phyloP scores from a whole-genome alignment of 352 stramenopile species.

The Aphanomyces cochlioides region DNA sequence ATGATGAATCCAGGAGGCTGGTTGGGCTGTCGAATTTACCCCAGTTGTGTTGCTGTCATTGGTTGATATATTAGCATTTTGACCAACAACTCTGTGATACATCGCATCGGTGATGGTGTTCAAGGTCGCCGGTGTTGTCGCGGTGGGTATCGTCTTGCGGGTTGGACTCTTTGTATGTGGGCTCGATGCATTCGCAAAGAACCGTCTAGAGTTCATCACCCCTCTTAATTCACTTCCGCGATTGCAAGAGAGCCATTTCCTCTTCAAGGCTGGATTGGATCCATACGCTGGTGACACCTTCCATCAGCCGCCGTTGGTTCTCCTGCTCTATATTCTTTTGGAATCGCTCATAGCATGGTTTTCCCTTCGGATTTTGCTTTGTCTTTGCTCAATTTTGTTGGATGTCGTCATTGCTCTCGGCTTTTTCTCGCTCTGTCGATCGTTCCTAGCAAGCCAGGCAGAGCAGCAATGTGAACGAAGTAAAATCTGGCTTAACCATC shows the following conservation, averaged over 20 bases:
- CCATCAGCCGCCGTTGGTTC: conserved; percentile 76
- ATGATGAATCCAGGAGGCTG: too few relatives aligned
- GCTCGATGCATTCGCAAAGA: not conserved
- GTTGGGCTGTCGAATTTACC: too few relatives aligned
- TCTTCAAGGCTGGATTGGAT: conserved; percentile 44
- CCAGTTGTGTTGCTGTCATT: too few relatives aligned
- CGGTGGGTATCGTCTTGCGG: conserved; percentile 8
- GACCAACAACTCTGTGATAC: too few relatives aligned
- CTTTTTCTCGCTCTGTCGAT: conserved; percentile 54
- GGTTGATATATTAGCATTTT: too few relatives aligned
- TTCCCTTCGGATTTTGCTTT: conserved; percentile 38
- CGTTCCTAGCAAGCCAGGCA: conserved; percentile 51
- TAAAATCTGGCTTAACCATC: conserved; percentile 66
- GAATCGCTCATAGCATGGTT: not conserved
- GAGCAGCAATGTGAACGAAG: conserved; percentile 37
- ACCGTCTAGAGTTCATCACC: conserved; percentile 62
- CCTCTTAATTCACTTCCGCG: conserved; percentile 57
- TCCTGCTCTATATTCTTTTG: conserved; percentile 52
- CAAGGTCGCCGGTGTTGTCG: conserved; percentile 10
- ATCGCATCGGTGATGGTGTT: not conserved
- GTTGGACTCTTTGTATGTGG: conserved; percentile 16
- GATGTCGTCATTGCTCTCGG: conserved; percentile 57
- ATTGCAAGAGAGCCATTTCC: conserved; percentile 55
- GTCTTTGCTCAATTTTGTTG: conserved; percentile 46
- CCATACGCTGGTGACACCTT: conserved; percentile 77